Conservation (phyloP, 2,329 filamentous ascomycete species). For the Aspergillus sp. region DNA sequence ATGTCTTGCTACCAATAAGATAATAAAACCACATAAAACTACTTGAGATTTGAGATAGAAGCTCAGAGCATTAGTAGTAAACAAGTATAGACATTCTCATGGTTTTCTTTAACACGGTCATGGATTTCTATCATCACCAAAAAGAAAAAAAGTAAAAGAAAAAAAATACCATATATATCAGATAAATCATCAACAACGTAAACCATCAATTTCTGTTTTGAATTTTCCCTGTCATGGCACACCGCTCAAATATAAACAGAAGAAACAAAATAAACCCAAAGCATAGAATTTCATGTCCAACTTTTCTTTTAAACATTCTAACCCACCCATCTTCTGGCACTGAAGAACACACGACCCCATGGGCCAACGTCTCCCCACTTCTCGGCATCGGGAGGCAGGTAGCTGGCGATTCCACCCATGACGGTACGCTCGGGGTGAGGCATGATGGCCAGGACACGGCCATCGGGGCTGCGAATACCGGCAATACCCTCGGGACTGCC, state of each 20-base stretch:
- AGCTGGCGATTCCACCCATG: conserved; percentile 72
- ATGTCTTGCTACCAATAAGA: too few relatives aligned
- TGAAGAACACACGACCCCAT: conserved; percentile 82
- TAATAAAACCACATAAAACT: too few relatives aligned
- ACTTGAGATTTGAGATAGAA: too few relatives aligned
- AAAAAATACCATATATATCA: background rate
- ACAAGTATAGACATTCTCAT: too few relatives aligned
- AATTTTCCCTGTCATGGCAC: background rate
- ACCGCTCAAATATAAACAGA: background rate
- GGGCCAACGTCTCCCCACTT: conserved; percentile 79
- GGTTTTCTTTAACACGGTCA: too few relatives aligned
- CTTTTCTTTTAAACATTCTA: conserved; percentile 22
- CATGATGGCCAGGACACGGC: conserved; percentile 83
- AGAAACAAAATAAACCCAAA: background rate
- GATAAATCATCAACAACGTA: background rate
- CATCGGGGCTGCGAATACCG: conserved; percentile 70
- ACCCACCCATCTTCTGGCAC: conserved; percentile 82
- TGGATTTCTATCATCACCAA: background rate
- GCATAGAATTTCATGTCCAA: background rate
- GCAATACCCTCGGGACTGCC: conserved; percentile 78
- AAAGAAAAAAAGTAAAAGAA: background rate
- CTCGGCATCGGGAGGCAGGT: conserved; percentile 58
- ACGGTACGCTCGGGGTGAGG: conserved; percentile 90
- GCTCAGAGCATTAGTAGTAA: too few relatives aligned
- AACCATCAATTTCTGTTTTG: background rate